Percentiles rank a stretch among this genome's conserved stretches.
Conservation (phyloP, 768 basidiomycete species). For the Tephrocybe sp. region DNA sequence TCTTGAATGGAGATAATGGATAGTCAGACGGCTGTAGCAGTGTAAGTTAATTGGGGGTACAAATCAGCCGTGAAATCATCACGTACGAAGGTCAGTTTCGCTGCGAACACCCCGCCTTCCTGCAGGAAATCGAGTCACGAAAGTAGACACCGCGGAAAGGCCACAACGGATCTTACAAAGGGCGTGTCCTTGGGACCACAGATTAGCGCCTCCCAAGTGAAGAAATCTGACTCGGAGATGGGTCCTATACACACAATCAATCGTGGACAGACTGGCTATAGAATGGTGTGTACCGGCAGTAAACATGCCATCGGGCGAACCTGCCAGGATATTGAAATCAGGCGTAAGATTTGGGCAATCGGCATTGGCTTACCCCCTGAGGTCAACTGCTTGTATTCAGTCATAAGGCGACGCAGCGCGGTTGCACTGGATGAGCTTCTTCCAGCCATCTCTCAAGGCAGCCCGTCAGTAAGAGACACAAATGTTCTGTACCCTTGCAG, state of each 20-base stretch:
- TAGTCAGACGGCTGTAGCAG: conserved; percentile 81
- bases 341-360: conserved; percentile 5
- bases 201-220: conserved; percentile 95
- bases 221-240: conserved; percentile 89
- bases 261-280: background rate
- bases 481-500: too few relatives aligned
- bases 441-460: conserved; percentile 42
- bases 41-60: background rate
- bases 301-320: conserved; percentile 94
- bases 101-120: conserved; percentile 96
- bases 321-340: conserved; percentile 33
- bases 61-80: conserved; percentile 1
- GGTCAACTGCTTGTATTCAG: conserved; percentile 86
- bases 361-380: conserved; percentile 57
- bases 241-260: conserved; percentile 54
- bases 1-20: conserved; percentile 97
- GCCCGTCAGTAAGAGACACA: too few relatives aligned
- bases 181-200: conserved; percentile 94
- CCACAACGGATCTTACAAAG: conserved; percentile 57
- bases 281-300: conserved; percentile 63
- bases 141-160: background rate
- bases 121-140: conserved; percentile 25
- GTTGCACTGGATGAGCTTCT: conserved; percentile 61
- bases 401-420: conserved; percentile 86
- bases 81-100: conserved; percentile 90